Conservation (phyloP, 2,329 filamentous ascomycete species). For the Sarocladiaceae sp. region DNA sequence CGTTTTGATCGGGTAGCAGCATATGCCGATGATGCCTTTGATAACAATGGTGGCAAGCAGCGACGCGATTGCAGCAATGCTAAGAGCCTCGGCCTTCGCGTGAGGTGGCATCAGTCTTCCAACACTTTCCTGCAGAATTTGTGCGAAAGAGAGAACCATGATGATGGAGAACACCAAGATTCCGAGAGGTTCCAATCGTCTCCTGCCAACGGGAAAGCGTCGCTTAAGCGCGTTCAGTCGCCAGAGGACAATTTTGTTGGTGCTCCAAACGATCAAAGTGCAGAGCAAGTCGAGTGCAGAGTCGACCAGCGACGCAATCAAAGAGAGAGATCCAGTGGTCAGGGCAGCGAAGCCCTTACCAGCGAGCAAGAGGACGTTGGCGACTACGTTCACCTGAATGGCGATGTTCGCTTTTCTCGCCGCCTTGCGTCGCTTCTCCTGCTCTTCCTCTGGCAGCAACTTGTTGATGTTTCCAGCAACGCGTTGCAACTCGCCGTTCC, state of each 20-base stretch:
- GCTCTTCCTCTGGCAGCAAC: conserved; percentile 27
- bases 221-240: conserved; percentile 46
- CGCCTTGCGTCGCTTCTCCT: conserved; percentile 19
- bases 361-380: conserved; percentile 67
- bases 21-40: conserved; percentile 78
- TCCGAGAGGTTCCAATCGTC: conserved; percentile 67
- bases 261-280: conserved; percentile 76
- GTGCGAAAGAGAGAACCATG: conserved; percentile 78
- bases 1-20: conserved; percentile 77
- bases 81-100: conserved; percentile 37
- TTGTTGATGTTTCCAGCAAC: conserved; percentile 26
- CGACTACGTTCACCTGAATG: conserved; percentile 76
- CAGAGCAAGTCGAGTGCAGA: conserved; percentile 73
- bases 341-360: conserved; percentile 74
- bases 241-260: conserved; percentile 65
- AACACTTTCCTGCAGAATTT: conserved; percentile 67
- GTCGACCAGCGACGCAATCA: conserved; percentile 72
- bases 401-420: conserved; percentile 43
- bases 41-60: conserved; percentile 72
- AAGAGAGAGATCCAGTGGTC: conserved; percentile 73
- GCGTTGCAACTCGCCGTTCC: conserved; percentile 24
- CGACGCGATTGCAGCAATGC: conserved; percentile 30
- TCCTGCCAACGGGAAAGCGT: conserved; percentile 67
- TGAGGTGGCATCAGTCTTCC: conserved; percentile 54
- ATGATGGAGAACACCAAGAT: conserved; percentile 76